A percentile compares a stretch with the other conserved stretches of the same genome.
Evolutionary conservation across 108 stramenopile genomes (phyloP).

Genomic region (Skeletonema grethae): DNA sequence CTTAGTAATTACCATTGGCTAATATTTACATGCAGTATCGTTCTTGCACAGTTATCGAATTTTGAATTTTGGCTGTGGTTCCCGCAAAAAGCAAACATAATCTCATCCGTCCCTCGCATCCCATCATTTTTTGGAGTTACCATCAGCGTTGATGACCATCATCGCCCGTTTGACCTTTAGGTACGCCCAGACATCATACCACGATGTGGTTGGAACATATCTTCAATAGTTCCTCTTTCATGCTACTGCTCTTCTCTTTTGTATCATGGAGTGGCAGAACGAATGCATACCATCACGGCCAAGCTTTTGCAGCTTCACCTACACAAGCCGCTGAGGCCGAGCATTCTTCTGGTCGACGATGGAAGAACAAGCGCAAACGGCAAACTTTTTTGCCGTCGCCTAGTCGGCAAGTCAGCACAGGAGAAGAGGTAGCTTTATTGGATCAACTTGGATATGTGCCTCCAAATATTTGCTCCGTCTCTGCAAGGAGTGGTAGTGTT

Average conservation of each 20-base stretch:
- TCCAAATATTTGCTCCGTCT: slow-evolving; percentile 58
- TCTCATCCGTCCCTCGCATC: too few species aligned
- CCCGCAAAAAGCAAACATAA: too few species aligned
- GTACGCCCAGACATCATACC: too few species aligned
- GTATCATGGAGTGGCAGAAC: background rate
- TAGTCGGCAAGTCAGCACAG: slow-evolving; percentile 8
- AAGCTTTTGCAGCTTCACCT: slow-evolving; percentile 1
- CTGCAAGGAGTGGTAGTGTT: slow-evolving; percentile 44
- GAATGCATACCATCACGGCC: background rate
- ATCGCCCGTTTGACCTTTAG: too few species aligned
- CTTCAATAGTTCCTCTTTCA: background rate
- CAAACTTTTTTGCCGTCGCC: slow-evolving; percentile 33
- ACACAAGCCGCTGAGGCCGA: background rate
- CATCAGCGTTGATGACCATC: too few species aligned
- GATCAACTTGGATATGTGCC: slow-evolving; percentile 74
- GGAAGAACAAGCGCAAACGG: slow-evolving; percentile 5
- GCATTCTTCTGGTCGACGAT: slow-evolving; percentile 3
- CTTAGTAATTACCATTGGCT: too few species aligned
- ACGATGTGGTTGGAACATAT: too few species aligned
- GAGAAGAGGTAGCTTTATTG: slow-evolving; percentile 37
- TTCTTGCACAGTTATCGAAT: too few species aligned
- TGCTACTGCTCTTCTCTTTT: background rate
- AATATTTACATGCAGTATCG: too few species aligned
- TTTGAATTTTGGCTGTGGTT: too few species aligned
- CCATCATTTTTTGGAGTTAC: too few species aligned